phyloP scores from a whole-genome alignment of 108 stramenopile species.

The Bacterosira constricta region DNA sequence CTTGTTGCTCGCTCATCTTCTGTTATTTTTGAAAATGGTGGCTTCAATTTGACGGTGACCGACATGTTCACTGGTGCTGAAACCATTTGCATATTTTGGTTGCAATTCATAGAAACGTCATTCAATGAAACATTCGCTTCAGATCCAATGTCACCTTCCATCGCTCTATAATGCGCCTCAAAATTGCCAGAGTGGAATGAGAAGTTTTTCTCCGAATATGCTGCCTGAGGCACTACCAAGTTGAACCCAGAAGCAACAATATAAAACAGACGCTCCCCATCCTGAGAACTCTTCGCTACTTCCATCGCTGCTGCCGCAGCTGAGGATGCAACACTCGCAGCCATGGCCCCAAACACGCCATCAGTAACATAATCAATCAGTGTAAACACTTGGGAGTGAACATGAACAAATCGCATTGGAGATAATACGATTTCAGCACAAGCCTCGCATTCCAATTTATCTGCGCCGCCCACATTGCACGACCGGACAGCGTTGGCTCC shows the following conservation, averaged over 20 bases:
- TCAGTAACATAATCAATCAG: constrained; percentile 82
- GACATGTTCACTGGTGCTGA: constrained; percentile 62
- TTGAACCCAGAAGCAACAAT: constrained; percentile 77
- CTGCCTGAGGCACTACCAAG: constrained; percentile 74
- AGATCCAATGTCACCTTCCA: constrained; percentile 58
- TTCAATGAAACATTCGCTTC: constrained; percentile 48
- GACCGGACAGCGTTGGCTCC: constrained; percentile 55
- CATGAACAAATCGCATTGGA: constrained; percentile 77
- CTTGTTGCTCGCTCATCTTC: constrained; percentile 76
- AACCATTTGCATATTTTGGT: constrained; percentile 51
- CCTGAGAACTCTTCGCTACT: constrained; percentile 56
- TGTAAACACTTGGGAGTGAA: constrained; percentile 80
- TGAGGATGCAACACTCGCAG: constrained; percentile 67
- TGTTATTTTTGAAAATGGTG: constrained; percentile 52
- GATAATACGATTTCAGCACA: constrained; percentile 72
- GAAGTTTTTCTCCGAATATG: constrained; percentile 56
- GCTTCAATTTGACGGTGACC: constrained; percentile 53
- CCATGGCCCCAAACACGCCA: constrained; percentile 79
- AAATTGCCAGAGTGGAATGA: constrained; percentile 58
- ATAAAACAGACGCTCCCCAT: constrained; percentile 60
- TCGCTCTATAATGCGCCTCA: constrained; percentile 57
- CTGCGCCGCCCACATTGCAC: constrained; percentile 23
- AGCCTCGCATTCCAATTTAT: constrained; percentile 53
- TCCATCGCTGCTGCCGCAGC: constrained; percentile 79
- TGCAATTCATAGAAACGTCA: constrained; percentile 57